Base-by-base conservation (phyloP, 1,284 basidiomycete genomes). In the Fomitiporia mediterranea region DNA sequence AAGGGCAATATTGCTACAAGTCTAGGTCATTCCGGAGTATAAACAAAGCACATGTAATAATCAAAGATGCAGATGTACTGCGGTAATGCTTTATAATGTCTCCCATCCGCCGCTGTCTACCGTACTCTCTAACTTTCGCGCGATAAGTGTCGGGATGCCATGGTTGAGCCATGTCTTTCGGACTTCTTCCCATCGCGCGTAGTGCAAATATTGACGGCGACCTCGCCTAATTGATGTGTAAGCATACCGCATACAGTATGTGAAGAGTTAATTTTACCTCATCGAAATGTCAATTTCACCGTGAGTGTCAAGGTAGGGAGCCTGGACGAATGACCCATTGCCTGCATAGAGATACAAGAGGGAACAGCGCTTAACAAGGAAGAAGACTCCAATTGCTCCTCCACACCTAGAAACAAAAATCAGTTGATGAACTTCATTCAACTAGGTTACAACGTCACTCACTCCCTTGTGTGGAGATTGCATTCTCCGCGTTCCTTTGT, bases 91-190 rank as follows among this genome's bases (percentile, higher is more conserved):
- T 44, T 65, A 96, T 51, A 97, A 72, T 49, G 90, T 90, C 65
- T 91, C 89, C 95, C 95, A 98, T 9, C 94, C 94, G 23, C 94
- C 94, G 43, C 81, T 86, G 67, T 98, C 94, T n/a, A 93, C 81
- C 2, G 82, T 84, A 56, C 89, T 80, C 67, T 99, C 97, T 56
- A 98, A 70, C 69, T 91, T 91, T 49, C 96, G 79, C 2, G 95
- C 92, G 13, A 98, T 89, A 35, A 93, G 76, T 8, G 92, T 96
- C 6, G 96, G 93, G 52, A 98, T 88, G 1, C 87, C 85, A 61
- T 98, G 95, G 53, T 80, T 82, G 38, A 98, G 77, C 93, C 96
- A 98, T 1, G 82, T 83, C 71, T 89, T 91, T 27, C 94, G 80
- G 47, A 97, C 79, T 58, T 98, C 96, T 66, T 98, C 96, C 84